Evolutionary conservation across 2,329 filamentous ascomycete species (phyloP).

Genomic region (Microsporum ferrugineum): DNA sequence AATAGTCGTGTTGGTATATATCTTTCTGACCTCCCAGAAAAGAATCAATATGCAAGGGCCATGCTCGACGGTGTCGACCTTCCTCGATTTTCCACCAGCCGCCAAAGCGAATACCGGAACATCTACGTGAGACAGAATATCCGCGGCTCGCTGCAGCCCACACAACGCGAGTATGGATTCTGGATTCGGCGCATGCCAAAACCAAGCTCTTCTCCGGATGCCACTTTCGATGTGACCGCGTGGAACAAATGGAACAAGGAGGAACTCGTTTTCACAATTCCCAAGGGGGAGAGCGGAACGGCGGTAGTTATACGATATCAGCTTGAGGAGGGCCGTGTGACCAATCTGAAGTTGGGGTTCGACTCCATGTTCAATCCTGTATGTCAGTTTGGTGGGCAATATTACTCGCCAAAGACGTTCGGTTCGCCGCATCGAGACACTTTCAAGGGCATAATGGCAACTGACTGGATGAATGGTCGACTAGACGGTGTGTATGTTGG

Average conservation of each 20-base stretch:
- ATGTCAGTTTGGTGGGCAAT: slow-evolving; percentile 6
- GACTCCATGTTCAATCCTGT: slow-evolving; percentile 9
- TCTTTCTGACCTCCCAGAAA: slow-evolving; percentile 4
- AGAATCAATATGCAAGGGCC: slow-evolving; percentile 5
- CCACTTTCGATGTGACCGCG: slow-evolving; percentile 2
- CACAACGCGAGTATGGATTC: slow-evolving; percentile 3
- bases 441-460: slow-evolving; percentile 5
- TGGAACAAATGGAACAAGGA: slow-evolving; percentile 5
- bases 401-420: slow-evolving; percentile 1
- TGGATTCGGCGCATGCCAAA: slow-evolving; percentile 5
- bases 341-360: slow-evolving; percentile 7
- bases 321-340: background rate
- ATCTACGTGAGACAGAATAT: slow-evolving; percentile 5
- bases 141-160: background rate
- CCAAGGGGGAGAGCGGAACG: background rate
- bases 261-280: slow-evolving; percentile 2
- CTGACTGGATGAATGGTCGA: slow-evolving; percentile 4
- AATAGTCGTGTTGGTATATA: slow-evolving; percentile 4
- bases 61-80: background rate
- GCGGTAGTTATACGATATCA: slow-evolving; percentile 7
- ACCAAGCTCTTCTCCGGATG: background rate
- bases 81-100: background rate
- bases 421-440: slow-evolving; percentile 2
- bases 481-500: slow-evolving; percentile 3
- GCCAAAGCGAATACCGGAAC: slow-evolving; percentile 4